phyloP scores from a whole-genome alignment of 2,329 filamentous ascomycete genomes.

The Stemphylium lycopersici region DNA sequence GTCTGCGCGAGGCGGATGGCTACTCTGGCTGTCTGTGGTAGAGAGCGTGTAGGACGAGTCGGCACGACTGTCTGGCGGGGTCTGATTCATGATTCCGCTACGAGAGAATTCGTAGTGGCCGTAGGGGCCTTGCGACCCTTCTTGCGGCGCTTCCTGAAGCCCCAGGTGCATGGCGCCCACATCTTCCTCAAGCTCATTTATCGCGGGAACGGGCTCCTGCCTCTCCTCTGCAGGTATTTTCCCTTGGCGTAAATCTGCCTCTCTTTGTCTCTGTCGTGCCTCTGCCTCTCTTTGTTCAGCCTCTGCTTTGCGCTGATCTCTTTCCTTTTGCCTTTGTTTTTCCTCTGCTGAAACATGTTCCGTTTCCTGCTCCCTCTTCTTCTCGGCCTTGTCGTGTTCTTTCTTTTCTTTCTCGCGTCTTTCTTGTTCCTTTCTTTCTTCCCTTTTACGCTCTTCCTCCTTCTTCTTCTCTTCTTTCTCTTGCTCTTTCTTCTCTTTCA shows the following conservation, averaged over 20 bases:
- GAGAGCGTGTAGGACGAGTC: slow-evolving; percentile 28
- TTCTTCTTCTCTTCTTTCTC: slow-evolving; percentile 22
- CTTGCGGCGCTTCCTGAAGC: neutral
- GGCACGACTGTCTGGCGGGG: slow-evolving; percentile 30
- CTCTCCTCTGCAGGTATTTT: slow-evolving; percentile 19
- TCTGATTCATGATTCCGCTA: slow-evolving; percentile 38
- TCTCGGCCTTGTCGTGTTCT: slow-evolving; percentile 23
- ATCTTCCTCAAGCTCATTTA: slow-evolving; percentile 25
- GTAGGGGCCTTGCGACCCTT: slow-evolving; percentile 24
- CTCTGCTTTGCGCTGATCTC: slow-evolving; percentile 11
- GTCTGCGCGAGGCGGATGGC: neutral
- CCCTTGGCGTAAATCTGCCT: slow-evolving; percentile 5
- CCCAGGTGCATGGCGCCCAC: slow-evolving; percentile 31
- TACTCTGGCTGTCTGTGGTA: slow-evolving; percentile 24
- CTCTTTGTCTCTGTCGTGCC: slow-evolving; percentile 21
- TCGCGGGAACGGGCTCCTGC: slow-evolving; percentile 1
- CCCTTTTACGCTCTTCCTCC: slow-evolving; percentile 2
- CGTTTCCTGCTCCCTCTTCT: slow-evolving; percentile 23
- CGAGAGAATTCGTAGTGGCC: slow-evolving; percentile 39
- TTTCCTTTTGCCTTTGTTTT: slow-evolving; percentile 14
- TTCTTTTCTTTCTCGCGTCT: slow-evolving; percentile 12
- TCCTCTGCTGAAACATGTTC: slow-evolving; percentile 11
- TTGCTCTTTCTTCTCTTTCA: slow-evolving; percentile 41
- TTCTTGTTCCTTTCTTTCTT: slow-evolving; percentile 32
- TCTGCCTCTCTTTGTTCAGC: slow-evolving; percentile 14